phyloP scores from a whole-genome alignment of 2,329 filamentous ascomycete genomes.

The Aspergillus clavatus region DNA sequence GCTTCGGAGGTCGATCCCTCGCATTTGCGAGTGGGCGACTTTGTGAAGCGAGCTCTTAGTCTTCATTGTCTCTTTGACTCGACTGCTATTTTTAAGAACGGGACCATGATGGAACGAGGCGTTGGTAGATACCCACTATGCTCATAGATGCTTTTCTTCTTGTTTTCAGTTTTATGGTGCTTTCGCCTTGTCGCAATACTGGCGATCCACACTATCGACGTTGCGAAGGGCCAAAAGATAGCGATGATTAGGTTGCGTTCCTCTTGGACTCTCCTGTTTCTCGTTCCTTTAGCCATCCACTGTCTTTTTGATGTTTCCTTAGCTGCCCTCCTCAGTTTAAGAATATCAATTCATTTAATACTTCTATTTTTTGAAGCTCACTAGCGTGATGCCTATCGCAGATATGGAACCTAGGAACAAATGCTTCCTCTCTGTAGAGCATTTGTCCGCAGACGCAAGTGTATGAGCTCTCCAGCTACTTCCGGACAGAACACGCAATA shows the following conservation, averaged over 20 bases:
- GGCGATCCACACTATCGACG: not conserved
- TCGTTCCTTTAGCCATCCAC: conserved; percentile 2
- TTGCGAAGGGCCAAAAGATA: not conserved
- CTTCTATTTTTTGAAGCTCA: no score
- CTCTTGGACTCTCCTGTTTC: conserved; percentile 15
- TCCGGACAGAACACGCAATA: no score
- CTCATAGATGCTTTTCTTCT: conserved; percentile 29
- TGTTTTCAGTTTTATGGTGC: conserved; percentile 15
- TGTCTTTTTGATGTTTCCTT: not conserved
- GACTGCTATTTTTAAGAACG: conserved; percentile 26
- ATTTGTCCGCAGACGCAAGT: no score
- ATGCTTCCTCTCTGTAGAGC: no score
- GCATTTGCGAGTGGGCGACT: conserved; percentile 17
- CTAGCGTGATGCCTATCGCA: no score
- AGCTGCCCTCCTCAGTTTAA: not conserved
- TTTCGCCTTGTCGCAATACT: conserved; percentile 8
- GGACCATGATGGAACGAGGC: conserved; percentile 40
- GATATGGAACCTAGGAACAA: no score
- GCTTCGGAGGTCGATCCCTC: conserved; percentile 21
- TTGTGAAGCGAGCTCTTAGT: conserved; percentile 19
- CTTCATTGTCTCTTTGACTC: conserved; percentile 15
- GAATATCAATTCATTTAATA: not conserved
- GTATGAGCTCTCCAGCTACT: no score
- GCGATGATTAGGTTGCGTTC: not conserved
- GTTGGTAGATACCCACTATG: conserved; percentile 42